Percentiles rank a stretch among this genome's conserved stretches.
phyloP scores from a whole-genome alignment of 23 red algal species.

The Chondrus crispus region DNA sequence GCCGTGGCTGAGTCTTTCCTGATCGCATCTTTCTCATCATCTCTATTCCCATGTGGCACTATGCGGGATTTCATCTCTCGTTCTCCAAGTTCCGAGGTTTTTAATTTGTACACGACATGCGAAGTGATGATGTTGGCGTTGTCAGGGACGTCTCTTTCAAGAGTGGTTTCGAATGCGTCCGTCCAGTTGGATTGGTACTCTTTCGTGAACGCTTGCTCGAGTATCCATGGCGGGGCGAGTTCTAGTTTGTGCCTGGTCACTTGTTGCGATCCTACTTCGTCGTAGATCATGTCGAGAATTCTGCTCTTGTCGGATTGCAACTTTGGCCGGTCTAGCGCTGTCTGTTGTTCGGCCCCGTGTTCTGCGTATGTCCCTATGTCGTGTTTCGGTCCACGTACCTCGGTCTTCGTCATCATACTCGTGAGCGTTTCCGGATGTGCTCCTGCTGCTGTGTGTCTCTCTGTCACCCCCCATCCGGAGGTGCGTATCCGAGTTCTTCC shows the following conservation, averaged over 20 bases:
- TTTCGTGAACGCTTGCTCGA: background rate
- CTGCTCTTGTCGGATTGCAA: background rate
- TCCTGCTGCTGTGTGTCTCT: too few relatives aligned
- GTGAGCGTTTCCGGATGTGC: too few relatives aligned
- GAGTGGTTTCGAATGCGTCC: background rate
- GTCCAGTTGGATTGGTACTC: conserved; percentile 3
- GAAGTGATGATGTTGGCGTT: conserved; percentile 28
- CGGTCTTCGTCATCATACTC: too few relatives aligned
- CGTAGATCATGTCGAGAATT: background rate
- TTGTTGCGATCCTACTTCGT: background rate
- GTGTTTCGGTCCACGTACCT: too few relatives aligned
- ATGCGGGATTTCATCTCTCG: background rate
- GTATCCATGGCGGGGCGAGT: conserved; percentile 16
- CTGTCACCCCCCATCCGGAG: too few relatives aligned
- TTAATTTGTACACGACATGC: conserved; percentile 24
- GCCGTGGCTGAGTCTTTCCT: background rate
- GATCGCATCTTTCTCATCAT: background rate
- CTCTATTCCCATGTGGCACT: background rate
- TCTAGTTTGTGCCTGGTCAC: background rate
- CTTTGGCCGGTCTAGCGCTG: too few relatives aligned
- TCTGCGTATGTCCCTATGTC: too few relatives aligned
- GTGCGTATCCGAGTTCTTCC: too few relatives aligned
- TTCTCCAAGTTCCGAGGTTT: background rate
- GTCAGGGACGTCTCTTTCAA: background rate
- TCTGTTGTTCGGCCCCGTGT: too few relatives aligned